Percentiles rank a stretch among this genome's conserved stretches.
Evolutionary conservation across 2,329 filamentous ascomycete genomes (phyloP).

Genomic region (Xylariales sp.): DNA sequence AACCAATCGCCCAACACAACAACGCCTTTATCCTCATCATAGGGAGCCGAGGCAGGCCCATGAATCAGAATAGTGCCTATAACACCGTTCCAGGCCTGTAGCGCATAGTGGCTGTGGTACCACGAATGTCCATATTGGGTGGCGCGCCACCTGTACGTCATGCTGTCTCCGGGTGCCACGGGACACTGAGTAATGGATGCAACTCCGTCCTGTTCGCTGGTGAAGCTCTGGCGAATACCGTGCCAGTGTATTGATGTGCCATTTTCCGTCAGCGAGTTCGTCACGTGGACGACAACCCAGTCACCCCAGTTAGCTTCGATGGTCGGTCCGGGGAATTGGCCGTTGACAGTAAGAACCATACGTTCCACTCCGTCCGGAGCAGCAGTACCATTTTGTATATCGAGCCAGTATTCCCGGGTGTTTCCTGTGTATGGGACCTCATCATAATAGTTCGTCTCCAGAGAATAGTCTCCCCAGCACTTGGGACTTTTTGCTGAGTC

Average conservation of each 20-base stretch:
- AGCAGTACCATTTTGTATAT: slow-evolving; percentile 18
- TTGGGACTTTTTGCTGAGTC: not conserved
- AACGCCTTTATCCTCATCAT: slow-evolving; percentile 59
- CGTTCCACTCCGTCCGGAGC: slow-evolving; percentile 28
- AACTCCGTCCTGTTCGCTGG: slow-evolving; percentile 54
- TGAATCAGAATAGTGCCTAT: slow-evolving; percentile 59
- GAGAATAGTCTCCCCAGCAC: slow-evolving; percentile 32
- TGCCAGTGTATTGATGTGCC: slow-evolving; percentile 62
- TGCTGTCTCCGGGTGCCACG: slow-evolving; percentile 42
- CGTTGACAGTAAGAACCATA: slow-evolving; percentile 34
- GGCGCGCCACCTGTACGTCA: slow-evolving; percentile 54
- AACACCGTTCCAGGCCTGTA: slow-evolving; percentile 48
- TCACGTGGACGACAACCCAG: slow-evolving; percentile 42
- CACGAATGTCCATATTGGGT: slow-evolving; percentile 50
- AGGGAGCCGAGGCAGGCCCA: slow-evolving; percentile 52
- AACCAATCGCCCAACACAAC: slow-evolving; percentile 57
- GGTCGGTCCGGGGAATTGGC: slow-evolving; percentile 20
- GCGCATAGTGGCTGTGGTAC: slow-evolving; percentile 57
- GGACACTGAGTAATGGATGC: slow-evolving; percentile 44
- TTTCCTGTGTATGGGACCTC: slow-evolving; percentile 31
- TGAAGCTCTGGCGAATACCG: slow-evolving; percentile 53
- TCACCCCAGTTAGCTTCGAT: slow-evolving; percentile 41
- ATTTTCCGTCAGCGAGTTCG: slow-evolving; percentile 45
- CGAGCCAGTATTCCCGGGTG: slow-evolving; percentile 28
- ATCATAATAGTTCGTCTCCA: slow-evolving; percentile 28